phyloP scores from a whole-genome alignment of 768 basidiomycete genomes.

The Pleurotus ostreatus region DNA sequence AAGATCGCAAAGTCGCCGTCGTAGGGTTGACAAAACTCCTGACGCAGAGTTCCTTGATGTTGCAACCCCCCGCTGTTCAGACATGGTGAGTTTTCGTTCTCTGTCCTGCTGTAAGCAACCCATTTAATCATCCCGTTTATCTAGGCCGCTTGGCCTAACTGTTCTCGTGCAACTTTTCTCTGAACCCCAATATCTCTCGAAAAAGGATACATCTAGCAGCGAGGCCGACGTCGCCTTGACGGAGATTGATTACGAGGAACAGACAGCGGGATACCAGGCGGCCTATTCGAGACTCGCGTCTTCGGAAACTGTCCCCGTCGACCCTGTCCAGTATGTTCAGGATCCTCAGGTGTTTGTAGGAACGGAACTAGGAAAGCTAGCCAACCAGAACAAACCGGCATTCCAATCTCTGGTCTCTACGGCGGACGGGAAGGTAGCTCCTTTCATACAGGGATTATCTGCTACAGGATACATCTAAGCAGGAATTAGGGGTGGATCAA shows the following conservation, averaged over 20 bases:
- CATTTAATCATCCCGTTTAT: conserved; percentile 39
- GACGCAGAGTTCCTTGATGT: conserved; percentile 68
- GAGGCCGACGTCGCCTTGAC: conserved; percentile 58
- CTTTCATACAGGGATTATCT: background rate
- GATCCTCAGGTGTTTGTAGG: conserved; percentile 55
- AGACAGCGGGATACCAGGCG: conserved; percentile 87
- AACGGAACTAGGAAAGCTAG: conserved; percentile 36
- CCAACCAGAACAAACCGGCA: conserved; percentile 29
- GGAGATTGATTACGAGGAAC: conserved; percentile 87
- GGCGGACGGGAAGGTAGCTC: conserved; percentile 11
- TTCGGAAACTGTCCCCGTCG: conserved; percentile 52
- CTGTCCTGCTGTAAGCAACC: background rate
- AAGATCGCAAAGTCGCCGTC: conserved; percentile 80
- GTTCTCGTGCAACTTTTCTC: conserved; percentile 74
- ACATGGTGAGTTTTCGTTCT: conserved; percentile 50
- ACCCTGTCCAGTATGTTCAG: conserved; percentile 58
- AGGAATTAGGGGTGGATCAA: too few relatives aligned
- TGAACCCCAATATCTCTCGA: conserved; percentile 68
- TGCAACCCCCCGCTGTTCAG: conserved; percentile 56
- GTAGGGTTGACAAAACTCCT: conserved; percentile 80
- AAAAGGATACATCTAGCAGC: conserved; percentile 30
- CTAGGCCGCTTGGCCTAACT: conserved; percentile 49
- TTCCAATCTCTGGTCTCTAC: conserved; percentile 33
- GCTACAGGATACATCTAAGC: background rate
- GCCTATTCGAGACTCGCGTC: conserved; percentile 91